Base-by-base conservation (phyloP, 1,284 basidiomycete species). In the Ceratobasidium sp. region DNA sequence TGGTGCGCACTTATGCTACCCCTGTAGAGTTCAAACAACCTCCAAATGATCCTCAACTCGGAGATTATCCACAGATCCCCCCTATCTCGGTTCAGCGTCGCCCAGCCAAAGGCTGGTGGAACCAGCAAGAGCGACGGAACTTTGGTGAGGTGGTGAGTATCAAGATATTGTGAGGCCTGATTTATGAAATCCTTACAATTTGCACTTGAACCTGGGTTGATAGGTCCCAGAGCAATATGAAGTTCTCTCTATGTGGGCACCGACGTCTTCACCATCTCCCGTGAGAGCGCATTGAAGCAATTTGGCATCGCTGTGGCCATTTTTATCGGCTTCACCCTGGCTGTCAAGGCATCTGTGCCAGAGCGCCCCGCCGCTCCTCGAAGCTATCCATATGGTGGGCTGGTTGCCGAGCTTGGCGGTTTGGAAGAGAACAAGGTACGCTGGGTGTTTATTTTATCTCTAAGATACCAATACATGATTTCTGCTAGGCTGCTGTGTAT, bases 221-320 rank as follows among this genome's bases (percentile, higher is more conserved):
- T 75, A 94, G 92, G 77, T 94, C 38, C 92, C 93, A 74, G 91
- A 93, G 79, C 84, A 87, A 76, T 91, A 94, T 74, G 93, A 96
- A 76, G 81, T 90, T 25, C 80, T 91, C 71, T 90, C 89, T 52
- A 92, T 95, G 90, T 95, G 92, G 92, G 90, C 91, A 52, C 93
- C 92, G 93, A 96, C 76, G 82, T 87, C 22, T 72, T 50, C 83
- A 90, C 52, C 78, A 79, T 45, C 79, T 90, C 20, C 78, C 82
- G 20, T 86, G 80, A 49, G 17, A 82, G 77, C 1, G 91, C 91
- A 8, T 77, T 88, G 49, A 81, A 82, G 54, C 87, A 88, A 62
- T 89, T 93, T 75, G 73, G 83, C 13, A 77, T 89, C 56, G 91
- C 87, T 0, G 69, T 72, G n/a, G 53, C 62, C 17, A 32, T 72